These are phyloP conservation scores for Fusarium graminum DNA, from an alignment of 2,329 filamentous ascomycete species.

Conservation along the genomic window DNA sequence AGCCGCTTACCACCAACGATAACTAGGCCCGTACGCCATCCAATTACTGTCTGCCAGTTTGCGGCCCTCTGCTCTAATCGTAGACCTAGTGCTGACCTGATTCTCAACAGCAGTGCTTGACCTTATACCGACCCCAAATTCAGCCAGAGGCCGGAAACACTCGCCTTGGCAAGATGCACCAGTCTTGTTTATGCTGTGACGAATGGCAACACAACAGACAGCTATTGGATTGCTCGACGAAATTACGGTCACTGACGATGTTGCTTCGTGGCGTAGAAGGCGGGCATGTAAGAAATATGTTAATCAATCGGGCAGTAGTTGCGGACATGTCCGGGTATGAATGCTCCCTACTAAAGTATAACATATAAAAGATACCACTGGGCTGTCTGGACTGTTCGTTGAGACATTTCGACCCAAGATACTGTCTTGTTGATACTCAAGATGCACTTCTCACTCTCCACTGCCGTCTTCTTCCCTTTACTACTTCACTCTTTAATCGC, in stretches of 20 bases:
- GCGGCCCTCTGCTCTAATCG: background rate
- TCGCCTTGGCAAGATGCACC: background rate
- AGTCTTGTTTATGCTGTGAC: background rate
- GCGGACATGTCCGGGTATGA: background rate
- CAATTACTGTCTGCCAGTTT: conserved; percentile 27
- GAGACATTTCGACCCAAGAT: background rate
- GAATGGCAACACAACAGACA: background rate
- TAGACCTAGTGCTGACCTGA: conserved; percentile 23
- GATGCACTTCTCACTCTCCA: conserved; percentile 20
- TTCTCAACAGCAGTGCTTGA: conserved; percentile 1
- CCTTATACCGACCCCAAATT: background rate
- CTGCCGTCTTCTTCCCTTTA: conserved; percentile 17
- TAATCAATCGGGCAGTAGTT: too few relatives aligned
- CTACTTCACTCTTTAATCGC: conserved; percentile 19
- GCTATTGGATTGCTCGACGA: conserved; percentile 3
- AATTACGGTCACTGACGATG: background rate
- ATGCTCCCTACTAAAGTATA: conserved; percentile 19
- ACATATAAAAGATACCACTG: background rate
- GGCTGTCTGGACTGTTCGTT: background rate
- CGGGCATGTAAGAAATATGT: conserved; percentile 7
- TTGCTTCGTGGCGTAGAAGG: conserved; percentile 3
- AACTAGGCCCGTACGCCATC: background rate
- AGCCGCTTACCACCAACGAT: background rate
- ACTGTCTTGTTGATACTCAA: conserved; percentile 4
- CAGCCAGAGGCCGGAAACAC: background rate